phyloP scores from a whole-genome alignment of 177 flowering plant species.

The Tripterygium wilfordii region DNA sequence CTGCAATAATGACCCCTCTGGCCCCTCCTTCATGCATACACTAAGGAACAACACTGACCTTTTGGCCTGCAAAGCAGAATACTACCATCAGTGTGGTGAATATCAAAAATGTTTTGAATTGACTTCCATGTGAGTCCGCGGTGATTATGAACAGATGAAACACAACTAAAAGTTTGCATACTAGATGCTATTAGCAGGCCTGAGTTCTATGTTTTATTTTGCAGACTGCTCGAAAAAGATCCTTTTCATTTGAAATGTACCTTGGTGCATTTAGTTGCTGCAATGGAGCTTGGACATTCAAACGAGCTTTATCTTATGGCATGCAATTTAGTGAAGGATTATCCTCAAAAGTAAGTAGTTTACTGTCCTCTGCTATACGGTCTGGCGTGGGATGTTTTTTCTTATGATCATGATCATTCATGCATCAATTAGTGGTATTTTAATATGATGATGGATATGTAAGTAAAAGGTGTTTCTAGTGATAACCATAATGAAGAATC shows the following conservation, averaged over 20 bases:
- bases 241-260: conserved; percentile 94
- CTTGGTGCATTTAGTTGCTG: conserved; percentile 90
- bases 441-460: too few species aligned
- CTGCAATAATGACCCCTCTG: conserved; percentile 29
- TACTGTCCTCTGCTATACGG: too few species aligned
- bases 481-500: too few species aligned
- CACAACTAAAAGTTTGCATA: too few species aligned
- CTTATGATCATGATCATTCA: too few species aligned
- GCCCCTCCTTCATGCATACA: conserved; percentile 36
- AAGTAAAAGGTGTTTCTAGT: too few species aligned
- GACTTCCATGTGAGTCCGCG: conserved; percentile 60
- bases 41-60: conserved; percentile 80
- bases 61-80: conserved; percentile 96
- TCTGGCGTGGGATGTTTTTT: too few species aligned
- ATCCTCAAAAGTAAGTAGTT: conserved; percentile 90
- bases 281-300: conserved; percentile 94
- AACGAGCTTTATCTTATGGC: conserved; percentile 97
- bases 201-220: too few species aligned
- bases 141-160: too few species aligned
- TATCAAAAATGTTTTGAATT: conserved; percentile 93
- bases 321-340: conserved; percentile 90
- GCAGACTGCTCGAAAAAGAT: conserved; percentile 88
- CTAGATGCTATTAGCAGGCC: too few species aligned
- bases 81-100: conserved; percentile 94
- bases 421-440: too few species aligned